Base-by-base conservation (phyloP, 23 red algal genomes). In the Gracilaria vermiculophylla region DNA sequence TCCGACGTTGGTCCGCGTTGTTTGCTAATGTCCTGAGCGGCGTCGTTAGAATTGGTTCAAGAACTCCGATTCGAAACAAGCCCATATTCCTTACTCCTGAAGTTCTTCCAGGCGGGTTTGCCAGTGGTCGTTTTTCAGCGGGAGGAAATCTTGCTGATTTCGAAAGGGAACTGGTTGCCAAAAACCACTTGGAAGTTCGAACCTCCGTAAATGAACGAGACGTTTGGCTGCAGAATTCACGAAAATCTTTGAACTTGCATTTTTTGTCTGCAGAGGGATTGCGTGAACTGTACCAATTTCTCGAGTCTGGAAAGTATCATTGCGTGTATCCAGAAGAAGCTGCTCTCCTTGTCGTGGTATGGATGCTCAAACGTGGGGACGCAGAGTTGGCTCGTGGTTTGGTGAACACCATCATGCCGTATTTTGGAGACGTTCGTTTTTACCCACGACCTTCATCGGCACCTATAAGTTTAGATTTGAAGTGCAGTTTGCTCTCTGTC, bases 381-480 rank as follows among this genome's bases (percentile, higher is more conserved):
- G 3, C 34, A 1, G 11, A 66, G 33, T 23, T 37, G 4, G 61
- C 61, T 5, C 25, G 33, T 35, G 61, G 61, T 32, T 33, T 66
- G 61, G 61, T 66, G 25, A 35, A 13, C 7, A 66, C 61, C 23
- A 66, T 66, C 34, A 28, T 28, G 23, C 61, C 61, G 3, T 66
- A 66, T 28, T 66, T 66, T 66, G 61, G 61, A 23, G 61, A 66
- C 15, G 61, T 66, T 16, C 61, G 61, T 32, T 66, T 66, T 16
- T 66, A 66, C 33, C 61, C 61, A 5, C 61, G 34, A 2, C 61
- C 24, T 16, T 66, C 28, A 2, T 35, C 28, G 28, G 33, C 61
- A 16, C 61, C 61, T 12, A 4, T 21, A 37, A 32, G 24, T 66
- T 28, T 66, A 16, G 61, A 66, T 23, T 28, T 66, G 25, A 66